phyloP scores from a whole-genome alignment of 75 land plant genomes.

The Pseudotsuga menziesii region DNA sequence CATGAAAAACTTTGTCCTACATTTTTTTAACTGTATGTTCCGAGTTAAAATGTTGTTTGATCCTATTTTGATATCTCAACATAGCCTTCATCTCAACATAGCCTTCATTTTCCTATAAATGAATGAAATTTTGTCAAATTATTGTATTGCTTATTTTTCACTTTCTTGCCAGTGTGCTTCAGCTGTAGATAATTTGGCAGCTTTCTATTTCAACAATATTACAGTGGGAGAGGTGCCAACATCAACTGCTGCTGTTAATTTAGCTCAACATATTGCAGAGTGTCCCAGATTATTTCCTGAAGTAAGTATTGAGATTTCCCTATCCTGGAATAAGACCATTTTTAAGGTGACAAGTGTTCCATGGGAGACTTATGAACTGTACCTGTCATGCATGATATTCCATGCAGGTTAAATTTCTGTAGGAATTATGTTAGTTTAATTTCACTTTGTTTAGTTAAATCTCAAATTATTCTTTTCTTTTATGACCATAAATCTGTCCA shows the following conservation, averaged over 20 bases:
- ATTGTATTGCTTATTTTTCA: not conserved
- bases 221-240: constrained; percentile 70
- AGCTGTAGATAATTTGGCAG: constrained; percentile 83
- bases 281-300: constrained; percentile 83
- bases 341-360: not conserved
- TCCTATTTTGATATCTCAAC: not conserved
- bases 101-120: not conserved
- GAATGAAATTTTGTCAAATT: not conserved
- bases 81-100: not conserved
- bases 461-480: too few species aligned
- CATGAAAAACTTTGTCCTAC: not conserved
- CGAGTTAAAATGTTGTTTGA: not conserved
- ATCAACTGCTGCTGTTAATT: constrained; percentile 59
- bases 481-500: too few species aligned
- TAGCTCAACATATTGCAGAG: constrained; percentile 79
- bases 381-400: not conserved
- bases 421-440: not conserved
- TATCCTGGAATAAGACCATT: not conserved
- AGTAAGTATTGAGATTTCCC: constrained; percentile 24
- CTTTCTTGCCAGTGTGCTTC: constrained; percentile 70
- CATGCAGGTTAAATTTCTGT: not conserved
- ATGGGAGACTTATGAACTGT: not conserved
- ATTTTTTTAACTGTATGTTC: not conserved
- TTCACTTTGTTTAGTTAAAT: too few species aligned
- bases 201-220: constrained; percentile 91